These are phyloP conservation scores for Lactarius vividus DNA, from an alignment of 768 basidiomycete genomes.

Conservation along the genomic window DNA sequence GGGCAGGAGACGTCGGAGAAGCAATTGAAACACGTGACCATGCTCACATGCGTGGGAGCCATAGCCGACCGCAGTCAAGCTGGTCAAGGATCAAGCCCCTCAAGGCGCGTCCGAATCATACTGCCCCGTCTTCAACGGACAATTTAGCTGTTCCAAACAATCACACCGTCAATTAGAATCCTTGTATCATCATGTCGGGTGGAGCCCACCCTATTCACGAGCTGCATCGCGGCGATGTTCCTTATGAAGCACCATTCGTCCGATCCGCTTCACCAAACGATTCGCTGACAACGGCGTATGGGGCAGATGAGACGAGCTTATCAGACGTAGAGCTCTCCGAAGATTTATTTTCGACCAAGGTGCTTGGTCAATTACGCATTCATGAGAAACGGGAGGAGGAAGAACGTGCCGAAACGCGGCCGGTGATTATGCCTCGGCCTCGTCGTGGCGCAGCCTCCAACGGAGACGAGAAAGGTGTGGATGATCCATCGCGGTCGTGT, in stretches of 20 bases:
- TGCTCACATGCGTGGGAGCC: background rate
- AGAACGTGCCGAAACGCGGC: constrained; percentile 34
- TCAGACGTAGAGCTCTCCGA: constrained; percentile 41
- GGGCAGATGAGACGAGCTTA: constrained; percentile 44
- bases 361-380: constrained; percentile 37
- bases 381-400: constrained; percentile 40
- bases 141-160: background rate
- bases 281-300: constrained; percentile 48
- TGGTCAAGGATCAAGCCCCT: background rate
- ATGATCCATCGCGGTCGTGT: background rate
- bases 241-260: constrained; percentile 46
- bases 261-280: constrained; percentile 47
- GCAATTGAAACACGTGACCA: background rate
- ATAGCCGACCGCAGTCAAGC: no score
- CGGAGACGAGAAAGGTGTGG: constrained; percentile 41
- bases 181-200: constrained; percentile 13
- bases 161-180: background rate
- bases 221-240: constrained; percentile 30
- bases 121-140: background rate
- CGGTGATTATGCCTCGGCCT: constrained; percentile 35
- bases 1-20: no score
- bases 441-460: constrained; percentile 32
- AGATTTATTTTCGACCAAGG: constrained; percentile 39
- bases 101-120: background rate
- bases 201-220: constrained; percentile 21